A percentile compares a stretch with the other conserved stretches of the same genome.
phyloP scores from a whole-genome alignment of 768 basidiomycete species.

The Scleroderma bovista region DNA sequence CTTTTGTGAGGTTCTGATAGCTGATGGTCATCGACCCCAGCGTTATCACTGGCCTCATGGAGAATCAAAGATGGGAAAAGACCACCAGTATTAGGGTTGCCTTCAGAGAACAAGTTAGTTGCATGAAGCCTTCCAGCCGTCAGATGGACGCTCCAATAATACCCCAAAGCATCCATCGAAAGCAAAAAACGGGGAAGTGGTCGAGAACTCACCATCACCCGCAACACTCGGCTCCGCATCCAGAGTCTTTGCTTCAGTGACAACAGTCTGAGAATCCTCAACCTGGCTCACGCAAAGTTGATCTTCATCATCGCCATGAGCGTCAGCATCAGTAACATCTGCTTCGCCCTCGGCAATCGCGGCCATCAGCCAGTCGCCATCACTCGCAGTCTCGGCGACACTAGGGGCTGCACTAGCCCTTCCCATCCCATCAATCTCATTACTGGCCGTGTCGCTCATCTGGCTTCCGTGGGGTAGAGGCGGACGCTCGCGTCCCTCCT shows the following conservation, averaged over 20 bases:
- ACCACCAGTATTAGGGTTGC: constrained; percentile 28
- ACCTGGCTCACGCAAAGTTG: constrained; percentile 39
- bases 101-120: constrained; percentile 50
- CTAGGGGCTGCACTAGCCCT: constrained; percentile 63
- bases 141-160: constrained; percentile 37
- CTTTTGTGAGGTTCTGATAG: constrained; percentile 20
- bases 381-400: constrained; percentile 55
- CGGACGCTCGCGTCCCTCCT: constrained; percentile 64
- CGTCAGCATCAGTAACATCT: constrained; percentile 50
- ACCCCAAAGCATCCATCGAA: constrained; percentile 45
- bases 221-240: constrained; percentile 29
- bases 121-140: constrained; percentile 40
- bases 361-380: constrained; percentile 87
- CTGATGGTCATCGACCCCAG: constrained; percentile 21
- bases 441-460: constrained; percentile 51
- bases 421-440: constrained; percentile 52
- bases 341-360: constrained; percentile 73
- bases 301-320: constrained; percentile 46
- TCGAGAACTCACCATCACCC: constrained; percentile 50
- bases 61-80: constrained; percentile 11
- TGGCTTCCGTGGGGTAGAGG: constrained; percentile 47
- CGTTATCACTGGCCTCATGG: constrained; percentile 14
- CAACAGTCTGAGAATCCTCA: constrained; percentile 34
- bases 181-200: constrained; percentile 22
- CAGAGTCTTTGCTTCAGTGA: constrained; percentile 28